These are phyloP conservation scores for Colletotrichum sp. DNA, from an alignment of 2,329 filamentous ascomycete genomes.

Conservation along the genomic window DNA sequence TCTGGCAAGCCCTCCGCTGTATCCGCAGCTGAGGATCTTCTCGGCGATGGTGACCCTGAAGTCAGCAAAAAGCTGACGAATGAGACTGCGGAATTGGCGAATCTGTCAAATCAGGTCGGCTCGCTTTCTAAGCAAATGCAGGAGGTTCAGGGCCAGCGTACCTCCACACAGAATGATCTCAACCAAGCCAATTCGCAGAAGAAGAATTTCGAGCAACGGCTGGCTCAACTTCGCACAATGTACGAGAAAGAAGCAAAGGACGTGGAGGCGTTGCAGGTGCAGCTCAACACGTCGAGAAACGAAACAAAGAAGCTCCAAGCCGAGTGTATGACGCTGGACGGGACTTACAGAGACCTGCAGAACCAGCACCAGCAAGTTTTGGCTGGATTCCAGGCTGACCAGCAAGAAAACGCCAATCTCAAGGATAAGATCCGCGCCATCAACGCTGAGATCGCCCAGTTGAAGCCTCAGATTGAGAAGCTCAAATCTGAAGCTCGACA, in stretches of 20 bases:
- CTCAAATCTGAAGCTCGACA: constrained; percentile 90
- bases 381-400: constrained; percentile 80
- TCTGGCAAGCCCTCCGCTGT: constrained; percentile 45
- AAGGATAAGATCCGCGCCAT: constrained; percentile 87
- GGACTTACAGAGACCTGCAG: constrained; percentile 79
- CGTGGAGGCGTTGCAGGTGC: constrained; percentile 84
- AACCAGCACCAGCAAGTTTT: constrained; percentile 80
- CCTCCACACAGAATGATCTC: constrained; percentile 79
- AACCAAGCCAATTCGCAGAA: constrained; percentile 85
- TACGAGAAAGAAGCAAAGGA: constrained; percentile 95
- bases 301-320: constrained; percentile 86
- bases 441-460: constrained; percentile 81
- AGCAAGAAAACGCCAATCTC: constrained; percentile 83
- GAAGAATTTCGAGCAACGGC: constrained; percentile 87
- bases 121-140: constrained; percentile 94
- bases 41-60: constrained; percentile 90
- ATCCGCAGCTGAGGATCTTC: constrained; percentile 75
- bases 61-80: constrained; percentile 86
- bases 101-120: constrained; percentile 94
- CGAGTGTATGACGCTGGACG: constrained; percentile 84
- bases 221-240: constrained; percentile 83
- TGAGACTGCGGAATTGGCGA: constrained; percentile 91
- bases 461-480: constrained; percentile 93
- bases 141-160: constrained; percentile 84
- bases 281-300: constrained; percentile 74